Evolutionary conservation across 2,329 filamentous ascomycete species (phyloP), one percentile per base, ranked within the genome.

Genomic region (Ophiostoma australiae): DNA sequence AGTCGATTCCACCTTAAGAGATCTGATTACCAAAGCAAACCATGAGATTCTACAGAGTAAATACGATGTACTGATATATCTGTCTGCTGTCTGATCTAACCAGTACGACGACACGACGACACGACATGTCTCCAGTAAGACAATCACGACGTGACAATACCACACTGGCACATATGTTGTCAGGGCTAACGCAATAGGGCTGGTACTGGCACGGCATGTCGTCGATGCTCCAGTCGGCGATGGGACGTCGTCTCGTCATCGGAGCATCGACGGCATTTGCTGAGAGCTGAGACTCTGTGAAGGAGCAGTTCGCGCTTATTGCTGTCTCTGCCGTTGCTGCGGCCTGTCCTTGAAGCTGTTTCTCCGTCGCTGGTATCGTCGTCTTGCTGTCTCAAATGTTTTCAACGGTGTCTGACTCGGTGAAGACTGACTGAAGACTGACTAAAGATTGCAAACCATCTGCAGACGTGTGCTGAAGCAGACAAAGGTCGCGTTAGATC

Each of bases 151-250:
- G 66, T 15, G 15, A 33, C n/a, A n/a, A 68, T 68, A 37, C 35
- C 37, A 67, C 33, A 37, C 61, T 35, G 61, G 15, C 33, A 66
- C 33, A 4, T 35, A 15, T 69, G 67, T 33, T 69, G 67, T 39
- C 58, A 66, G n/a, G 41, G 67, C 70, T 71, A 67, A 37, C 70
- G 68, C 31, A 20, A 61, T 58, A 27, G 35, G 67, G 58, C 67
- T 71, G 70, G 67, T 33, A 66, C 15, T 52, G 61, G 67, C 33
- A 69, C 52, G 44, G 44, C 20, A 65, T 37, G 33, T 23, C 20
- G 35, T 66, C 63, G 63, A 66, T 66, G 63, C 20, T 39, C n/a
- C 20, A 31, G 15, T 66, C 27, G 58, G 23, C 63, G 63, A 37
- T 37, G 61, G 33, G 31, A 35, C 58, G 27, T 61, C 55, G 27